A percentile compares a stretch with the other conserved stretches of the same genome.
Conservation (phyloP, 176 grass and related monocot genomes). For the Triticum dicoccoides region DNA sequence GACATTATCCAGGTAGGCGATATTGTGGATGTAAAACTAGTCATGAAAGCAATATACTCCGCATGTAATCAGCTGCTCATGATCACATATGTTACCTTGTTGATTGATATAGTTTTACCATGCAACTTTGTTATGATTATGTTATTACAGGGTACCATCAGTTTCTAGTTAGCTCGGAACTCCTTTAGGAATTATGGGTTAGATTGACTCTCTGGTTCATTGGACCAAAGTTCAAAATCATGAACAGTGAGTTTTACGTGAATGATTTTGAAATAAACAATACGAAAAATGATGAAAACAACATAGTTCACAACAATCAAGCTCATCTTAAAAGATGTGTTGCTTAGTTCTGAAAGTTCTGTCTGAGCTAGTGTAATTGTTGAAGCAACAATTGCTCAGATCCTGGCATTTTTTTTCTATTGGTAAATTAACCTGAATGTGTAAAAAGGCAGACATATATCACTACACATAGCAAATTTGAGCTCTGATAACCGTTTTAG, state of each 20-base stretch:
- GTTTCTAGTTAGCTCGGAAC: constrained; percentile 20
- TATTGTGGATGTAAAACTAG: background rate
- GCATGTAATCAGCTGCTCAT: background rate
- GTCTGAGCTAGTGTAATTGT: background rate
- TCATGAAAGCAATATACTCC: constrained; percentile 9
- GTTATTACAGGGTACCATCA: background rate
- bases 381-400: background rate
- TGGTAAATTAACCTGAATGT: background rate
- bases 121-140: background rate
- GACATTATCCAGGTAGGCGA: background rate
- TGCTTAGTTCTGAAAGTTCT: background rate
- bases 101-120: constrained; percentile 3
- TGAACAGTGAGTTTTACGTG: background rate
- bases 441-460: background rate
- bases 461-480: background rate
- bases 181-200: constrained; percentile 17
- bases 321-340: background rate
- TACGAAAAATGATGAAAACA: background rate
- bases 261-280: background rate
- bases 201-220: constrained; percentile 3
- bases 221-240: background rate
- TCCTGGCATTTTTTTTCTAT: background rate
- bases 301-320: background rate
- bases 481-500: constrained; percentile 1
- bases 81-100: constrained; percentile 4